phyloP scores from a whole-genome alignment of 1,284 basidiomycete genomes.

The Marasmius tenuissimus region DNA sequence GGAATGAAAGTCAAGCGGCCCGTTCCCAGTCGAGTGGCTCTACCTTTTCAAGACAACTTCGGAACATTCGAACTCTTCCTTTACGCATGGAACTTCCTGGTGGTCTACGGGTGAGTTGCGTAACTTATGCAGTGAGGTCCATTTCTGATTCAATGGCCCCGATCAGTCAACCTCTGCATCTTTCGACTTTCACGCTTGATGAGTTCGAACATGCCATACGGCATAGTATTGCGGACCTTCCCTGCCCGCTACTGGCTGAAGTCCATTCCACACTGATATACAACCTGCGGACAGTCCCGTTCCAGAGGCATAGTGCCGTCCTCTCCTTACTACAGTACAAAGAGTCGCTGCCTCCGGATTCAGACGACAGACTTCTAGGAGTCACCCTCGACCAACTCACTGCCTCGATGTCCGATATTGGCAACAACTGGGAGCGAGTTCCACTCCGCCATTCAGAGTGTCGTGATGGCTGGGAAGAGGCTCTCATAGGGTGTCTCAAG shows the following conservation, averaged over 20 bases:
- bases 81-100: conserved; percentile 90
- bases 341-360: conserved; percentile 36
- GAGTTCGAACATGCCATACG: conserved; percentile 89
- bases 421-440: conserved; percentile 80
- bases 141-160: conserved; percentile 1
- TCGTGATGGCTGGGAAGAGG: conserved; percentile 82
- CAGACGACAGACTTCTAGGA: conserved; percentile 46
- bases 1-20: conserved; percentile 74
- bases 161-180: conserved; percentile 76
- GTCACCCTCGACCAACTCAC: conserved; percentile 60
- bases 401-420: conserved; percentile 66
- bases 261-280: conserved; percentile 90
- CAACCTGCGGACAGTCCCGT: conserved; percentile 78
- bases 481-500: conserved; percentile 85
- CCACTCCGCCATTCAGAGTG: conserved; percentile 66
- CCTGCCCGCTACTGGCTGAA: conserved; percentile 82
- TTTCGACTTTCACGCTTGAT: conserved; percentile 93
- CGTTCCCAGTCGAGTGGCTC: conserved; percentile 52
- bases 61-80: conserved; percentile 84
- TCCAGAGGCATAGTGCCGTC: conserved; percentile 68
- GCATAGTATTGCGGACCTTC: conserved; percentile 70
- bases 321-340: conserved; percentile 59
- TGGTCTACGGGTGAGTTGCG: conserved; percentile 80
- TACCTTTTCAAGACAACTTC: conserved; percentile 77
- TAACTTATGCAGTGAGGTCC: conserved; percentile 1